Evolutionary conservation across 2,329 filamentous ascomycete genomes (phyloP), one percentile per base, ranked within the genome.

Genomic region (Stachybotrys chlorohalonatus): DNA sequence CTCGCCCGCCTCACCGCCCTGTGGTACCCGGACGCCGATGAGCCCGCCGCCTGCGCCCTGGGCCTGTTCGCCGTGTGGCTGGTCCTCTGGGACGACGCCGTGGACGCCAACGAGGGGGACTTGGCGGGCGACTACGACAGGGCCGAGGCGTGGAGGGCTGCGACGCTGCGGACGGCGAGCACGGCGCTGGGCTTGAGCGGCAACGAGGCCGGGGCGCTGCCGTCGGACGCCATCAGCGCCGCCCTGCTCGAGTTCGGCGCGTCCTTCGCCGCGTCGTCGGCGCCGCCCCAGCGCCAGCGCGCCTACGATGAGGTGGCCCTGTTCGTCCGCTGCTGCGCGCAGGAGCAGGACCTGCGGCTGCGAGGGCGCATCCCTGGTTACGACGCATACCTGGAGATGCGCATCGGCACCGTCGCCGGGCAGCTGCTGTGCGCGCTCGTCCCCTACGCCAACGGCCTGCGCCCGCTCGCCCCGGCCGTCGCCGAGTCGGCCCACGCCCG

Each of bases 61-160:
- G 58, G 60, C 2, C 52, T 64, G 45, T 68, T 60, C 47, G 59
- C 57, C 16, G 56, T 61, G 39, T 70, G 68, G 68, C 47, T 69
- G 15, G 57, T 70, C 15, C 66, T 64, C 53, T 70, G 68, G 68
- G 67, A 69, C 24, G 68, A 70, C 47, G 60, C 60, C 15, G 61
- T 69, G 11, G 68, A 70, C 53, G 58, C 61, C 15, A 61, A 62
- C 47, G 64, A 67, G 57, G 58, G 60, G 15, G 63, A 64, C 32
- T 51, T 69, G 51, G 62, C 62, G 48, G 56, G 49, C 6, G 61
- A 70, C 49, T 63, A 66, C 42, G 54, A 53, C 6, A 47, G 52
- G 1, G 67, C 66, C 7, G 60, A 68, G 50, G 52, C 47, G 3
- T 65, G 61, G 62, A 62, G 67, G 46, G 31, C 24, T 5, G 55